phyloP scores from a whole-genome alignment of 495 filamentous ascomycete genomes.

The Neurospora sp. region DNA sequence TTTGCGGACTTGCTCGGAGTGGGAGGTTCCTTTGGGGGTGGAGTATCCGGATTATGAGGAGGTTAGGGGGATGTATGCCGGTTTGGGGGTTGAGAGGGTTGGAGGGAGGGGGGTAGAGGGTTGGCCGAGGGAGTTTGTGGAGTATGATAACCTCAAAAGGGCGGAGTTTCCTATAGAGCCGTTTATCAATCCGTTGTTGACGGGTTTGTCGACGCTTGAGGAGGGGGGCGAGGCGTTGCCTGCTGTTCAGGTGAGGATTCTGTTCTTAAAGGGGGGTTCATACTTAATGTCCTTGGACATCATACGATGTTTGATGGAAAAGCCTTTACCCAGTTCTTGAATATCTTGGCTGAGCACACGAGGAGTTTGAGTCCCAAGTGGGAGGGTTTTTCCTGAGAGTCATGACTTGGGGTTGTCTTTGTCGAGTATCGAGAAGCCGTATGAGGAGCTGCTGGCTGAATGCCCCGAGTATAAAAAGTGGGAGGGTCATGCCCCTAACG shows the following conservation, averaged over 20 bases:
- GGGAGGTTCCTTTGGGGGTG: background rate
- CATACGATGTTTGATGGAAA: conserved; percentile 28
- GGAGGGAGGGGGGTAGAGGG: background rate
- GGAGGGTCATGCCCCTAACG: background rate
- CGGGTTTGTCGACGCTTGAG: conserved; percentile 4
- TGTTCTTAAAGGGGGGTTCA: conserved; percentile 22
- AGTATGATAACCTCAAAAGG: conserved; percentile 14
- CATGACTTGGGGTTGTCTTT: background rate
- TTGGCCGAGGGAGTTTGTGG: background rate
- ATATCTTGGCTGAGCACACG: background rate
- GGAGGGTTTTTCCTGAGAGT: background rate
- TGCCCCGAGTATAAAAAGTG: background rate
- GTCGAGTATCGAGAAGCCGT: background rate
- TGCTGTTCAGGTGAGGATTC: conserved; percentile 19
- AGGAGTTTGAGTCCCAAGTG: background rate
- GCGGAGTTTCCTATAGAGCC: conserved; percentile 21
- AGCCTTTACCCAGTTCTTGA: background rate
- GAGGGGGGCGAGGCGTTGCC: conserved; percentile 13
- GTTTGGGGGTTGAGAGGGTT: background rate
- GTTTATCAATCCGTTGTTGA: conserved; percentile 16
- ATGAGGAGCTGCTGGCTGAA: background rate
- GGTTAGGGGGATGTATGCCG: background rate
- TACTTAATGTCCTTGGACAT: conserved; percentile 24
- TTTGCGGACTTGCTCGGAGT: background rate
- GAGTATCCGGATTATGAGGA: background rate